Conservation (phyloP, 2,329 filamentous ascomycete species). For the Fusarium goolgardi region DNA sequence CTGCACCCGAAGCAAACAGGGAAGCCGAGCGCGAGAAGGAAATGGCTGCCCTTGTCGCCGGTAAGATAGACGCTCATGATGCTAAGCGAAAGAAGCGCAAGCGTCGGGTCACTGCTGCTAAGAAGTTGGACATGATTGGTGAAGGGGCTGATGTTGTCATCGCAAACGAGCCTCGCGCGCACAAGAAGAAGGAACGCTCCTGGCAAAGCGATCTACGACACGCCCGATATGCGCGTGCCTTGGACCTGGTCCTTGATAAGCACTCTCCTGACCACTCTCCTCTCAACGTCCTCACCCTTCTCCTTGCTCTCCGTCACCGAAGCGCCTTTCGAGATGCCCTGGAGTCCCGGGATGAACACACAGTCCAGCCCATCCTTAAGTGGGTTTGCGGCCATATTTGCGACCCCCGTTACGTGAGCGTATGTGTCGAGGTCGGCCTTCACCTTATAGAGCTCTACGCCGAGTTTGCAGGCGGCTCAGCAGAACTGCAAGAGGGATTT, state of each 20-base stretch:
- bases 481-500: slow-evolving; percentile 78
- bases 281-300: slow-evolving; percentile 76
- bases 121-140: slow-evolving; percentile 80
- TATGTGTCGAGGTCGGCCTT: slow-evolving; percentile 86
- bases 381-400: slow-evolving; percentile 86
- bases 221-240: slow-evolving; percentile 78
- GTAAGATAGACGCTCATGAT: slow-evolving; percentile 82
- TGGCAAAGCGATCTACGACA: slow-evolving; percentile 89
- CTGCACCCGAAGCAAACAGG: slow-evolving; percentile 80
- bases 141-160: slow-evolving; percentile 91
- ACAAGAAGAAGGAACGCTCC: slow-evolving; percentile 69
- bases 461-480: slow-evolving; percentile 78
- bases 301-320: slow-evolving; percentile 88
- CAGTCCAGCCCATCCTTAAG: slow-evolving; percentile 82
- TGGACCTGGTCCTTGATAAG: slow-evolving; percentile 80
- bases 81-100: slow-evolving; percentile 77
- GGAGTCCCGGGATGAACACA: slow-evolving; percentile 81
- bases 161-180: slow-evolving; percentile 70
- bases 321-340: slow-evolving; percentile 85
- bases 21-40: slow-evolving; percentile 83
- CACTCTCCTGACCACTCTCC: slow-evolving; percentile 65
- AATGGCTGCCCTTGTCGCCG: slow-evolving; percentile 84
- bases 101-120: slow-evolving; percentile 58
- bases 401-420: slow-evolving; percentile 81
- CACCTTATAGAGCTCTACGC: slow-evolving; percentile 89